Conservation (phyloP, 306 rosid species). For the Vachellia pachyceras region DNA sequence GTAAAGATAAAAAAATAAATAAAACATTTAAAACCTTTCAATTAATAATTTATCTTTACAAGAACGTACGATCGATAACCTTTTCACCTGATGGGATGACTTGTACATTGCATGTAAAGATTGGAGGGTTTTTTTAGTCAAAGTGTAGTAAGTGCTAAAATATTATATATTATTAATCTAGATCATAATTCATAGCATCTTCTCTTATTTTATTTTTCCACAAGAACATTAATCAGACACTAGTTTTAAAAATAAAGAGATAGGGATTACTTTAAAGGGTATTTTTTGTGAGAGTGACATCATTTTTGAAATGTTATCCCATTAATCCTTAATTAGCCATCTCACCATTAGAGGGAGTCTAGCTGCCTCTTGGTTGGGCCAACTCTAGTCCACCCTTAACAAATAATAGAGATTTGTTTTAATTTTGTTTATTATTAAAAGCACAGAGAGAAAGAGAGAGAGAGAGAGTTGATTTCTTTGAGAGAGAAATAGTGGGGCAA, state of each 20-base stretch:
- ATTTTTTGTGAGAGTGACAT: neutral
- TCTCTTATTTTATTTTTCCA: neutral
- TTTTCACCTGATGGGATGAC: no score
- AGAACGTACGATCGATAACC: no score
- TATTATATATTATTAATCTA: neutral
- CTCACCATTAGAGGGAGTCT: conserved; percentile 1
- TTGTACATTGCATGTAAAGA: no score
- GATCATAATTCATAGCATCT: neutral
- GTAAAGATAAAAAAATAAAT: no score
- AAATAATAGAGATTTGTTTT: neutral
- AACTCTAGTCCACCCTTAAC: conserved; percentile 7
- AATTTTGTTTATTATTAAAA: no score
- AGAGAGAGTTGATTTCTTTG: no score
- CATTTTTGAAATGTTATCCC: neutral
- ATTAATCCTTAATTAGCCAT: neutral
- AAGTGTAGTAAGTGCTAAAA: no score
- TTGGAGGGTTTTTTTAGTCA: no score
- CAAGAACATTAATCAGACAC: neutral
- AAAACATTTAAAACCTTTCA: no score
- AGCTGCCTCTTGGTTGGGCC: neutral
- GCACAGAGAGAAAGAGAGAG: no score
- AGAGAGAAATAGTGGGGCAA: neutral
- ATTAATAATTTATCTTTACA: no score
- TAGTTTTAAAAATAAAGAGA: neutral
- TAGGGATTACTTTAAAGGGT: neutral